Percentiles rank a stretch among this genome's conserved stretches.
Conservation (phyloP, 345 rosid genomes). For the Lepidium aucheri region DNA sequence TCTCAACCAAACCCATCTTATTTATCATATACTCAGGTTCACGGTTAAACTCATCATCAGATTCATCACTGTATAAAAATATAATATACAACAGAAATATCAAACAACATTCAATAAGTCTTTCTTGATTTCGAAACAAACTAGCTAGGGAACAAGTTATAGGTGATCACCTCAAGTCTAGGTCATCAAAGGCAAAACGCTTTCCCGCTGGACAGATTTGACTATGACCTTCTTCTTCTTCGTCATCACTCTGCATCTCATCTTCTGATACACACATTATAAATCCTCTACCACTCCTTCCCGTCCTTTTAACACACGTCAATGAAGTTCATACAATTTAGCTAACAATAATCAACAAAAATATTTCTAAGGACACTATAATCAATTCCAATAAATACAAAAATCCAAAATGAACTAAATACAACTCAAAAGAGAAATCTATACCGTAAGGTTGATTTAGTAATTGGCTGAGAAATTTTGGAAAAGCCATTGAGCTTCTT, state of each 20-base stretch:
- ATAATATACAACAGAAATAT: not conserved
- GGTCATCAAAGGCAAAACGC: conserved; percentile 41
- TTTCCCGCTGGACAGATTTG: conserved; percentile 23
- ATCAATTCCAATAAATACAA: not conserved
- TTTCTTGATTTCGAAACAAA: not conserved
- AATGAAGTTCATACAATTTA: not conserved
- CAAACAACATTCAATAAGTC: not conserved
- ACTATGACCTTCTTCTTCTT: conserved; percentile 23
- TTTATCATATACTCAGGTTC: conserved; percentile 42
- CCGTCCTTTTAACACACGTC: conserved; percentile 21
- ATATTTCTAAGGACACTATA: not conserved
- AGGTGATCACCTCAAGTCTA: conserved; percentile 44
- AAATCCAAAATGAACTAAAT: not conserved
- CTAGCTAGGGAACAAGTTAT: not conserved
- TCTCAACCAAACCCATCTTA: conserved; percentile 47
- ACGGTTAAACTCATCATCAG: conserved; percentile 40
- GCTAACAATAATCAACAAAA: not conserved
- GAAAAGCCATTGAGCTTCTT: conserved; percentile 47
- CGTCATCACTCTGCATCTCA: conserved; percentile 42
- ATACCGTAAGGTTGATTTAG: conserved; percentile 43
- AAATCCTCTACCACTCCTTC: conserved; percentile 39
- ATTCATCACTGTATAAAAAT: conserved; percentile 38
- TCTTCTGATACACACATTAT: conserved; percentile 55
- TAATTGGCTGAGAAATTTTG: conserved; percentile 29
- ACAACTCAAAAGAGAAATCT: not conserved